Evolutionary conservation across 352 stramenopile genomes (phyloP), one percentile per base, ranked within the genome.

Genomic region (Phytopythium cucurbitacearum): DNA sequence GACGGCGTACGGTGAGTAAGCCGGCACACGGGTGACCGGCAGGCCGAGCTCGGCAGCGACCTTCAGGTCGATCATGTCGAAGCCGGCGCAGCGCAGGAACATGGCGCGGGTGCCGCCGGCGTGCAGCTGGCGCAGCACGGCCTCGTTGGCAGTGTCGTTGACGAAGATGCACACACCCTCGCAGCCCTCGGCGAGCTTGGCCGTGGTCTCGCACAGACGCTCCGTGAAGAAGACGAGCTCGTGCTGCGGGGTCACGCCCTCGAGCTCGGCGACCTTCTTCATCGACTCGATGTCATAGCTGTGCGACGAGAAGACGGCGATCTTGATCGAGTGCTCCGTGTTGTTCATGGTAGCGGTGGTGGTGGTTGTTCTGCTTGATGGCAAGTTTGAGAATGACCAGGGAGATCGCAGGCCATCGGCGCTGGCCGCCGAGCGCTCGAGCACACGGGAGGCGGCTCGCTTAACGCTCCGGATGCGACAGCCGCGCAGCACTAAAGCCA

Each of bases 151-250:
- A 4, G 71, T 75, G 60, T 96, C 87, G 55, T 94, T 96, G 44
- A 95, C 85, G 57, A 95, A 96, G 53, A 93, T 86, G 41, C 82
- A 76, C 21, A 88, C 80, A 39, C 42, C 76, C 40, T 92, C 80
- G 40, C 66, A 88, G 3, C 70, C 69, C 6, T 75, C 56, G 0
- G 79, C 77, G 39, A 92, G 65, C 44, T 71, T 64, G 8, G 73
- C 79, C 0, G 75, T 86, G 28, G 68, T 64, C 10, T 49, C 52
- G 46, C 73, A 75, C 10, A 91, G 59, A 37, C 78, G 78, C 32
- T 71, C 65, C 13, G 62, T 50, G 42, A 87, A 76, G 67, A 88
- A 87, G 7, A 64, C 43, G 40, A 89, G 61, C 48, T 87, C 68
- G 51, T 89, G 67, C 1, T 68, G 40, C 10, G 65, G 65, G 2